Percentiles rank a stretch among this genome's conserved stretches.
Conservation (phyloP, 257 asterid genomes). For the Phtheirospermum japonicum region DNA sequence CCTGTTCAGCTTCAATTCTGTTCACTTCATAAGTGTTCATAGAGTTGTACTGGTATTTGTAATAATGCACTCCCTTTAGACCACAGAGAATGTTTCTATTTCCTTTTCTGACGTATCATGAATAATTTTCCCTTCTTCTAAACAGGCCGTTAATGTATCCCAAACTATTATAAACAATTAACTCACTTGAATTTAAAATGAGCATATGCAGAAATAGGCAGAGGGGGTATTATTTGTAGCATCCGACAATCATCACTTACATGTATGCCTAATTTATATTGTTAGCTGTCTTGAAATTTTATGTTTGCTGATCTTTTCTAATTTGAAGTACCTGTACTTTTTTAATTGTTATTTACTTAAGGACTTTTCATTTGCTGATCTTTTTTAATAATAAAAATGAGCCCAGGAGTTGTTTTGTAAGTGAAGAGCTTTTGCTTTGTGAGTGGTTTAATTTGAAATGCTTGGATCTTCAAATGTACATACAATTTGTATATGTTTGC, state of each 20-base stretch:
- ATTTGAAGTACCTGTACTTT: conserved; percentile 3
- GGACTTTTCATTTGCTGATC: conserved; percentile 5
- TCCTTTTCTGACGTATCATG: not conserved
- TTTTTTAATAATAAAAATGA: conserved; percentile 1
- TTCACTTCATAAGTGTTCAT: not conserved
- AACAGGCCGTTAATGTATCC: too few species aligned
- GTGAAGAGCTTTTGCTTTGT: not conserved
- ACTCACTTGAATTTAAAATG: not conserved
- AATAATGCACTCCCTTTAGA: not conserved
- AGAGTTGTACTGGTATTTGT: not conserved
- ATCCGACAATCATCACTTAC: not conserved
- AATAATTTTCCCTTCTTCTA: too few species aligned
- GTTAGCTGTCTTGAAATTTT: conserved; percentile 9
- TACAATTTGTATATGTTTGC: not conserved
- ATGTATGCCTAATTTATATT: not conserved
- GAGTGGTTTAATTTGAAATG: conserved; percentile 19
- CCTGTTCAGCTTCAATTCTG: not conserved
- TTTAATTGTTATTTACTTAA: not conserved
- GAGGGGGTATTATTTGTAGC: conserved; percentile 1
- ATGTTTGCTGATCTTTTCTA: conserved; percentile 8
- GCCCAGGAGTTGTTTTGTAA: not conserved
- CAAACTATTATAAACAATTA: not conserved
- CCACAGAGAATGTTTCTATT: not conserved
- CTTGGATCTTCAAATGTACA: not conserved
- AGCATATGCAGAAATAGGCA: not conserved